Conservation (phyloP, 2,329 filamentous ascomycete species). For the Diaporthe citri region DNA sequence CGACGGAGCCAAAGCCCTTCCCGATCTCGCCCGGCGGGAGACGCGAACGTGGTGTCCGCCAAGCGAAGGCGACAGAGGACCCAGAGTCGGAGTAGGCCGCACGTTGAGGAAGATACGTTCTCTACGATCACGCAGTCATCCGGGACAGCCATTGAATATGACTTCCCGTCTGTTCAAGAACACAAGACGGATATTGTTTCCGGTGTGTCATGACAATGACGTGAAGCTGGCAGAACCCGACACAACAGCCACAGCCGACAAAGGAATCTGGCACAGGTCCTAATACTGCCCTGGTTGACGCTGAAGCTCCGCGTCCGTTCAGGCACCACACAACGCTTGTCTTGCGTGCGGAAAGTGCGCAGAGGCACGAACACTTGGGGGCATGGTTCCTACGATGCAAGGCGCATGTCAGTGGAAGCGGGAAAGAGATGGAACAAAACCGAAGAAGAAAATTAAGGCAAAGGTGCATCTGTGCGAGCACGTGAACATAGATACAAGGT, state of each 20-base stretch:
- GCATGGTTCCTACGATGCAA: neutral
- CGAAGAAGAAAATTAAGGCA: neutral
- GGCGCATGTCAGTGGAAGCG: neutral
- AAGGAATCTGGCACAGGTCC: too few relatives aligned
- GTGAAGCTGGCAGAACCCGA: neutral
- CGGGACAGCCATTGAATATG: conserved; percentile 36
- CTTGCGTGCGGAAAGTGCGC: neutral
- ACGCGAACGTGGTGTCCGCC: conserved; percentile 41
- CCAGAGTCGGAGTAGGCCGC: conserved; percentile 51
- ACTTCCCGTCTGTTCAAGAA: conserved; percentile 31
- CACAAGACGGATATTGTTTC: neutral
- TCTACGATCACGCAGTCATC: conserved; percentile 28
- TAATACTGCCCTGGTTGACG: neutral
- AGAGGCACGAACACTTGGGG: neutral
- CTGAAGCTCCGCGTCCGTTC: neutral
- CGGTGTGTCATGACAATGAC: neutral
- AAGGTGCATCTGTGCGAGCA: neutral
- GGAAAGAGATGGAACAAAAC: neutral
- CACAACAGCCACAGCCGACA: conserved; percentile 6
- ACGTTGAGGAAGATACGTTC: conserved; percentile 39
- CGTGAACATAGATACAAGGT: neutral
- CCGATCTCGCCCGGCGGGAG: conserved; percentile 47
- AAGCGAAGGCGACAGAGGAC: conserved; percentile 54
- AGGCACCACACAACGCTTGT: neutral
- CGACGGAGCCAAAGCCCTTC: conserved; percentile 54